Base-by-base conservation (phyloP, 169 alveolate species). In the Besnoitia besnoiti region DNA sequence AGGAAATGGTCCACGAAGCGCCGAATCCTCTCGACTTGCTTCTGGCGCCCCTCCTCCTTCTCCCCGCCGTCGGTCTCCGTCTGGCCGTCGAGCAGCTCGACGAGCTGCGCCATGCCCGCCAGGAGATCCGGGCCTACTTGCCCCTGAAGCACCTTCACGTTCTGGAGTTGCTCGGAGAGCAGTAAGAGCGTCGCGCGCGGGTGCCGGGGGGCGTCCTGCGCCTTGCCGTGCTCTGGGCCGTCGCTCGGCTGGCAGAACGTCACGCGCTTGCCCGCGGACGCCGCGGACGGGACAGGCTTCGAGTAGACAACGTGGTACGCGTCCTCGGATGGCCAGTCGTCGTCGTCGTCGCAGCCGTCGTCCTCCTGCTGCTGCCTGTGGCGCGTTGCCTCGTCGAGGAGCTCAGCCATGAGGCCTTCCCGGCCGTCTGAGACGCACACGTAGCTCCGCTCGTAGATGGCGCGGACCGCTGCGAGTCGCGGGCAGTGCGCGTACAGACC, bases 251-350 rank as follows among this genome's bases (percentile, higher is more conserved):
- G n/a, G n/a, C n/a, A n/a, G n/a, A n/a, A n/a, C n/a, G n/a, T n/a
- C n/a, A n/a, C n/a, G n/a, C n/a, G n/a, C n/a, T n/a, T n/a, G n/a
- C n/a, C n/a, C n/a, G n/a, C n/a, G n/a, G n/a, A n/a, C n/a, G n/a
- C n/a, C n/a, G n/a, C n/a, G n/a, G n/a, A n/a, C n/a, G n/a, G n/a
- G n/a, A n/a, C n/a, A n/a, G n/a, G n/a, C n/a, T n/a, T n/a, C 67
- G 67, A 1, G 30, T 5, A 8, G 67, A 55, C n/a, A n/a, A n/a
- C n/a, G n/a, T n/a, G n/a, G n/a, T n/a, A 55, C 30, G 67, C 67
- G 67, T 55, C 67, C 67, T 55, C 67, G n/a, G 67, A n/a, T n/a
- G 67, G 67, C 67, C 67, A 55, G 40, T 67, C 80, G 44, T 35
- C 80, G 80, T 67, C 42, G n/a, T 35, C 39, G 1, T 21, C 19